Base-by-base conservation (phyloP, 2,329 filamentous ascomycete genomes). In the Lizonia empirigonia region DNA sequence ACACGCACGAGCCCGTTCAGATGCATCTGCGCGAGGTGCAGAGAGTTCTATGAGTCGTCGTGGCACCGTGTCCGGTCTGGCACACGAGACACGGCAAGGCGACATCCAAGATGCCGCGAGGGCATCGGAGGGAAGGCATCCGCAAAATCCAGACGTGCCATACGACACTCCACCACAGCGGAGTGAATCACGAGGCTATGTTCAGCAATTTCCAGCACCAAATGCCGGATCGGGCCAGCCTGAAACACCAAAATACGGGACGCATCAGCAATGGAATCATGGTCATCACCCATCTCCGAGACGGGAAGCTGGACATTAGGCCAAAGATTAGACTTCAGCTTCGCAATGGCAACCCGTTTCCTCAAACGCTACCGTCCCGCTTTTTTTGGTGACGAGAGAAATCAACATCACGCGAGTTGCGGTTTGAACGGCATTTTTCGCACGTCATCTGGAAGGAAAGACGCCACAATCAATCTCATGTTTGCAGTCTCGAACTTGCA, bases 1-100 rank as follows among this genome's bases (percentile, higher is more conserved):
- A 37, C 86, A 89, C 67, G 83, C 81, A 37, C 80, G 87, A 57
- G 83, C 86, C 62, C 80, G 81, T 64, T 89, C 86, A 72, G 86
- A 88, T 65, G 70, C 84, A 53, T 85, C 84, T 56, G 63, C 70
- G 58, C 63, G 70, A 63, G 70, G 65, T 55, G 51, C 55, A 52
- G 69, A 71, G 37, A 58, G 58, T 56, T 51, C 67, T 65, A 24
- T 72, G 45, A 72, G 69, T 47, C 64, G 69, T 19, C 65, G 68
- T 24, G 62, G 66, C 20, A 71, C 68, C 2, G 57, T 72, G 35
- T 71, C 68, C 15, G 64, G 68, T 37, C 59, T 69, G 30, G 62
- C 60, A 42, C 61, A 70, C 42, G 70, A 73, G 50, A 55, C 60
- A 39, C 65, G 65, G 37, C 63, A 62, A 44, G 47, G 53, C 39